A percentile compares a stretch with the other conserved stretches of the same genome.
These are phyloP conservation scores for Pistacia vera DNA, from an alignment of 345 rosid species.

Conservation along the genomic window DNA sequence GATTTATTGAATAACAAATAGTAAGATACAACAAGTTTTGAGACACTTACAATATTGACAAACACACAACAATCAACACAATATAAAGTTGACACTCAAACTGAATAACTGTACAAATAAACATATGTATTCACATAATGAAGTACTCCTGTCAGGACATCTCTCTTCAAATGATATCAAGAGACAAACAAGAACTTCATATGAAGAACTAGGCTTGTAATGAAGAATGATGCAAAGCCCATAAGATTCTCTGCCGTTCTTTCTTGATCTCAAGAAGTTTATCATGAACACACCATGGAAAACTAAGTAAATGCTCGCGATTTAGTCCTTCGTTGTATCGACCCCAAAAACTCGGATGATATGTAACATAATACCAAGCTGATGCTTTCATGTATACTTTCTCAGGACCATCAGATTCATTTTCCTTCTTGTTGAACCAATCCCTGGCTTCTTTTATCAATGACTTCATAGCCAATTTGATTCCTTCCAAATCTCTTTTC, in stretches of 20 bases:
- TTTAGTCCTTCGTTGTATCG: slow-evolving; percentile 17
- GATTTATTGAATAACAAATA: too few relatives aligned
- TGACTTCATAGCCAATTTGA: slow-evolving; percentile 32
- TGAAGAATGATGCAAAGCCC: not conserved
- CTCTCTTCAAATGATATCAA: too few relatives aligned
- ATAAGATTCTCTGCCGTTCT: not conserved
- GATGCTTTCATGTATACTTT: slow-evolving; percentile 44
- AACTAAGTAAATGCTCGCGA: slow-evolving; percentile 36
- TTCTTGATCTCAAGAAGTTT: slow-evolving; percentile 30
- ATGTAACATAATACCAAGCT: slow-evolving; percentile 50
- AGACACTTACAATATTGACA: not conserved
- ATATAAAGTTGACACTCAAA: not conserved
- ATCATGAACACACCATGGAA: slow-evolving; percentile 44
- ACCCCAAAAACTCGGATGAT: slow-evolving; percentile 39
- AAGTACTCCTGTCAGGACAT: too few relatives aligned
- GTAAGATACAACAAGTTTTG: not conserved
- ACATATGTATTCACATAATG: not conserved
- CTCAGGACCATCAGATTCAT: slow-evolving; percentile 14
- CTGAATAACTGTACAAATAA: not conserved
- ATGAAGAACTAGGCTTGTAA: not conserved
- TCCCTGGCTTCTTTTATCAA: slow-evolving; percentile 48
- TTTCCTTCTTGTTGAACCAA: slow-evolving; percentile 36
- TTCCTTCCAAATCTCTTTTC: slow-evolving; percentile 40
- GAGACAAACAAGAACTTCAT: not conserved
- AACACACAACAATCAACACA: not conserved